These are phyloP conservation scores for Stylonectria norvegica DNA, from an alignment of 2,329 filamentous ascomycete species.

Conservation along the genomic window DNA sequence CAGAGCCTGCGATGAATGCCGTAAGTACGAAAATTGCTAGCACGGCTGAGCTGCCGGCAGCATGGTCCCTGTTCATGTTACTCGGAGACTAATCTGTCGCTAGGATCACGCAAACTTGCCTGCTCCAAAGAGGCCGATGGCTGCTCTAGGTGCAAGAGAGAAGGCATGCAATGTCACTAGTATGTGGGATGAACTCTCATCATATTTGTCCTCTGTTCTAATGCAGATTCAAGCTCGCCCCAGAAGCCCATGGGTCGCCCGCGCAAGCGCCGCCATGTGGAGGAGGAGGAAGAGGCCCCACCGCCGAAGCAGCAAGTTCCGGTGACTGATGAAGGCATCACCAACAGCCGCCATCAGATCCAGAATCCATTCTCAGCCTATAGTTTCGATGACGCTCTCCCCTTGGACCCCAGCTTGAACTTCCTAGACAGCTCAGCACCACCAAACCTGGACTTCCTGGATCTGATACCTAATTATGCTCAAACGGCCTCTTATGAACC, in stretches of 20 bases:
- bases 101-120: conserved; percentile 61
- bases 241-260: conserved; percentile 67
- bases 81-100: conserved; percentile 29
- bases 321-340: conserved; percentile 6
- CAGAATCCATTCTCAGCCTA: neutral
- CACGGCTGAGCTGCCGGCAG: conserved; percentile 5
- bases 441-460: conserved; percentile 34
- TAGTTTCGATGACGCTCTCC: conserved; percentile 5
- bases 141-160: conserved; percentile 56
- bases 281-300: conserved; percentile 34
- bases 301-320: neutral
- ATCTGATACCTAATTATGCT: conserved; percentile 32
- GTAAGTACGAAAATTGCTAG: conserved; percentile 43
- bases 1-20: conserved; percentile 64
- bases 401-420: conserved; percentile 32
- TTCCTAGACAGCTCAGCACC: conserved; percentile 32
- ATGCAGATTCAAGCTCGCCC: no score
- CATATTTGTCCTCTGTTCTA: no score
- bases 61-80: conserved; percentile 3
- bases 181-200: no score
- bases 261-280: conserved; percentile 49
- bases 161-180: conserved; percentile 58
- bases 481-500: conserved; percentile 16
- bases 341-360: neutral
- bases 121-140: conserved; percentile 61